Evolutionary conservation across 2,329 filamentous ascomycete species (phyloP).

Genomic region (Albifimbria verrucaria): DNA sequence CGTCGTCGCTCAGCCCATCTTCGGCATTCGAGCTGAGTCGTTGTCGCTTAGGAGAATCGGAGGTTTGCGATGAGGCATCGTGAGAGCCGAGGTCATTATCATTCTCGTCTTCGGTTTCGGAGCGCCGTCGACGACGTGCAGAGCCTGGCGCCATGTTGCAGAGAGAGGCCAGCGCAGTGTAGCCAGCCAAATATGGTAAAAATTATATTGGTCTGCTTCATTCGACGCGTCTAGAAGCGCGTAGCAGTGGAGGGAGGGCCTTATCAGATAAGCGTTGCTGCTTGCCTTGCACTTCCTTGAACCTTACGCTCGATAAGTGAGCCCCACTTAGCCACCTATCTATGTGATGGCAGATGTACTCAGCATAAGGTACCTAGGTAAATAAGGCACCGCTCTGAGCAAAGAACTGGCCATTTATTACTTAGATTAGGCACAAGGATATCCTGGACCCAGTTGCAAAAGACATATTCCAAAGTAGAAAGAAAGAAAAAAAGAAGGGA

Average conservation of each 20-base stretch:
- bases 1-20: conserved; percentile 10
- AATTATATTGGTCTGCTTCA: background rate
- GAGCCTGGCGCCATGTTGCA: conserved; percentile 23
- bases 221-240: background rate
- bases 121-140: conserved; percentile 41
- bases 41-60: conserved; percentile 32
- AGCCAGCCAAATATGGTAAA: background rate
- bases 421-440: background rate
- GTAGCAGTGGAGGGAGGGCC: background rate
- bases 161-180: background rate
- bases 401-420: background rate
- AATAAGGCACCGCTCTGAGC: no score
- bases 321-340: no score
- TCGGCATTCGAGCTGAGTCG: conserved; percentile 23
- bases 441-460: background rate
- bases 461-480: background rate
- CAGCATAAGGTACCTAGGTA: no score
- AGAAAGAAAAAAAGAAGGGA: background rate
- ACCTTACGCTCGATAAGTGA: background rate
- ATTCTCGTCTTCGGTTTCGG: conserved; percentile 37
- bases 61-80: conserved; percentile 17
- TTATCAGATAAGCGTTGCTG: background rate
- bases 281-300: background rate
- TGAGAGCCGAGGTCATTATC: conserved; percentile 24
- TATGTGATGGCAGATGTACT: no score